phyloP scores from a whole-genome alignment of 441 rosid species.

The Theobroma grandiflorum region DNA sequence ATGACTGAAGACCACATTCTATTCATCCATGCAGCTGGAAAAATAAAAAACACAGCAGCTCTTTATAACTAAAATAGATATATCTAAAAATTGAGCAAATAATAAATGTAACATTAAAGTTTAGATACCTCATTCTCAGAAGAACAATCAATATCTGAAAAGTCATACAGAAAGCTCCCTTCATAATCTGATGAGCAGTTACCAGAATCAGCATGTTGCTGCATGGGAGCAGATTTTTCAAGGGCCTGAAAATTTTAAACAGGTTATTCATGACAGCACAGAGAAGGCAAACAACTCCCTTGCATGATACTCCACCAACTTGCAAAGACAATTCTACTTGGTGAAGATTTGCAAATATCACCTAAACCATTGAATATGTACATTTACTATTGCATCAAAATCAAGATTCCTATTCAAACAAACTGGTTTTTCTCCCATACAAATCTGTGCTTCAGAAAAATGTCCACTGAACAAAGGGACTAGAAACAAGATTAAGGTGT shows the following conservation, averaged over 20 bases:
- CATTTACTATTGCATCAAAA: background rate
- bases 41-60: background rate
- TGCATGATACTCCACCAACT: conserved; percentile 2
- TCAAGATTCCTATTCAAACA: background rate
- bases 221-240: conserved; percentile 52
- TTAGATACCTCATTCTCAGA: conserved; percentile 69
- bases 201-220: conserved; percentile 48
- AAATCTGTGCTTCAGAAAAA: background rate
- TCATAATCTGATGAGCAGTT: conserved; percentile 54
- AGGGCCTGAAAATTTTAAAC: conserved; percentile 53
- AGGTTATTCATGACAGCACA: conserved; percentile 11
- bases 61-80: background rate
- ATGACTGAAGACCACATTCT: background rate
- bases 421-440: background rate
- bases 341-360: conserved; percentile 1
- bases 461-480: background rate
- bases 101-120: conserved; percentile 11
- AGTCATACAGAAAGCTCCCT: conserved; percentile 55
- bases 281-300: conserved; percentile 15
- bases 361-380: conserved; percentile 4
- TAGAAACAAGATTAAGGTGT: background rate
- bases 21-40: conserved; percentile 2
- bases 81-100: conserved; percentile 6
- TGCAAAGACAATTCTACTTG: conserved; percentile 11
- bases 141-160: conserved; percentile 50